Evolutionary conservation across 768 basidiomycete species (phyloP).

Genomic region (Leccinum disarticulatum): DNA sequence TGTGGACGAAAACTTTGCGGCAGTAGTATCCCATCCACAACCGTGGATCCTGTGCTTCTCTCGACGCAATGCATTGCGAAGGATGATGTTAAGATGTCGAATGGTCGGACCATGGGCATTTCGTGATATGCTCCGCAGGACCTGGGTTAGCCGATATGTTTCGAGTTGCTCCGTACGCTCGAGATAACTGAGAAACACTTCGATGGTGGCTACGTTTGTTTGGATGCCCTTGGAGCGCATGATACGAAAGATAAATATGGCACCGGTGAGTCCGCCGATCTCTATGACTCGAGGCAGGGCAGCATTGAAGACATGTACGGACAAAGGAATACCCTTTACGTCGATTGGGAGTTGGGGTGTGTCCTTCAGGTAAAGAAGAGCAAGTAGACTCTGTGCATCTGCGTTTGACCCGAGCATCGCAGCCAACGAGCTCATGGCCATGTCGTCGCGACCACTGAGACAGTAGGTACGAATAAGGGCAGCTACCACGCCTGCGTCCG

Average conservation of each 20-base stretch:
- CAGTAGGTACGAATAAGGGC: conserved; percentile 61
- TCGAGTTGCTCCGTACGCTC: conserved; percentile 41
- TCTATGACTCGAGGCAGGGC: conserved; percentile 51
- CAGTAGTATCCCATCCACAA: conserved; percentile 46
- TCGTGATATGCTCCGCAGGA: conserved; percentile 49
- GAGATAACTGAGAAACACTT: conserved; percentile 55
- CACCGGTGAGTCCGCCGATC: conserved; percentile 48
- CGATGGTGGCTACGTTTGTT: conserved; percentile 54
- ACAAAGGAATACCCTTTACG: conserved; percentile 35
- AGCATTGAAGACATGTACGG: conserved; percentile 58
- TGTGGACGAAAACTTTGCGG: conserved; percentile 39
- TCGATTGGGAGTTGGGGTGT: conserved; percentile 21
- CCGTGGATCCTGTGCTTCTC: conserved; percentile 49
- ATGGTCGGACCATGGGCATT: conserved; percentile 46
- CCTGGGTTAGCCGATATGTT: conserved; percentile 46
- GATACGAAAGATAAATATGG: conserved; percentile 47
- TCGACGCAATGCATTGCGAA: conserved; percentile 50
- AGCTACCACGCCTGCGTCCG: conserved; percentile 47
- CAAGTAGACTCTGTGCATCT: conserved; percentile 21
- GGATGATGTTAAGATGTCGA: conserved; percentile 54
- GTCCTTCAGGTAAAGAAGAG: conserved; percentile 23
- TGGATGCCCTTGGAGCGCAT: conserved; percentile 53
- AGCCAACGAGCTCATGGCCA: conserved; percentile 54
- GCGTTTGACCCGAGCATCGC: conserved; percentile 40
- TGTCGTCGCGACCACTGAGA: conserved; percentile 42